Evolutionary conservation across 306 rosid genomes (phyloP).

Genomic region (Mucuna pruriens): DNA sequence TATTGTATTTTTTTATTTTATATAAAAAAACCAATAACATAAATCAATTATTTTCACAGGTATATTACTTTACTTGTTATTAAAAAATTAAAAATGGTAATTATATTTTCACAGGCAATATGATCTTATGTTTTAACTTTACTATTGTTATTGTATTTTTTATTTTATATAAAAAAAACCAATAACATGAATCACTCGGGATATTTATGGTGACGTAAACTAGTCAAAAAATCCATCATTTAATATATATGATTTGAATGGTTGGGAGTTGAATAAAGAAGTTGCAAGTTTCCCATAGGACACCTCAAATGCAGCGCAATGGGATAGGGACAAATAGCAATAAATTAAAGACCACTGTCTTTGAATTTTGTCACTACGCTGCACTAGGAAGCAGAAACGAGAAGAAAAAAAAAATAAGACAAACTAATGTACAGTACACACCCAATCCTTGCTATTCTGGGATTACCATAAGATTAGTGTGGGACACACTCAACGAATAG

Average conservation of each 20-base stretch:
- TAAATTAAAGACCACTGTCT: conserved; percentile 46
- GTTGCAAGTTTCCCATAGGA: conserved; percentile 29
- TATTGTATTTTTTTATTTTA: no score
- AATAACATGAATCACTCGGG: no score
- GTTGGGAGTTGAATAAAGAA: conserved; percentile 10
- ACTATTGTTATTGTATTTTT: no score
- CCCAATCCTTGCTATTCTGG: conserved; percentile 39
- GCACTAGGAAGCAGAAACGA: conserved; percentile 27
- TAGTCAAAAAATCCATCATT: not conserved
- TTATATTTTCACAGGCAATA: no score
- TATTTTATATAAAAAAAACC: no score
- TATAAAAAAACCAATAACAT: no score
- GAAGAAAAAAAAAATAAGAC: conserved; percentile 30
- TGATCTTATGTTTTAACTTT: no score
- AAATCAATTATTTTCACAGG: no score
- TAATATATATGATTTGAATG: not conserved
- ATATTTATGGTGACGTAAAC: conserved; percentile 3
- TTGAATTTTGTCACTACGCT: conserved; percentile 53
- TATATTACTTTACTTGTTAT: no score
- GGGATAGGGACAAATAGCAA: conserved; percentile 47
- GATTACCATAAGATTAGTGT: conserved; percentile 36
- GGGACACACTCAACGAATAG: conserved; percentile 29
- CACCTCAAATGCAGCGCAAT: conserved; percentile 36
- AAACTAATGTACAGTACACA: conserved; percentile 12
- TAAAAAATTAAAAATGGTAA: no score